Evolutionary conservation across 495 filamentous ascomycete genomes (phyloP), one percentile per base, ranked within the genome.

Genomic region (Talaromyces proteolyticus): DNA sequence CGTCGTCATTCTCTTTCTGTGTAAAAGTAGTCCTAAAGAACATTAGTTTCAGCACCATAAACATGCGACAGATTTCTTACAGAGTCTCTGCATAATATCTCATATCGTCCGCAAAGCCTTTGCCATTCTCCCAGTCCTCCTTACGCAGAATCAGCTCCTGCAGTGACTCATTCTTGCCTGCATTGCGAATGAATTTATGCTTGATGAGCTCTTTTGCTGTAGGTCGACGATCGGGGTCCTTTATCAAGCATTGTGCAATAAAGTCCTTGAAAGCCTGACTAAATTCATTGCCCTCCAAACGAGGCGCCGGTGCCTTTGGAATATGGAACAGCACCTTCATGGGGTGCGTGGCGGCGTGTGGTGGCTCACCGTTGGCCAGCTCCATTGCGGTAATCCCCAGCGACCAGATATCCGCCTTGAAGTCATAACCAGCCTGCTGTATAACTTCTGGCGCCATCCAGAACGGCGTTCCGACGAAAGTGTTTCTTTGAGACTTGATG

Each of bases 371-470:
- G 40, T 89, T 82, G 34, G 89, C 87, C 69, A 98, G 76, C 64
- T 98, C 93, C 53, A 97, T 88, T 17, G 93, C 93, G 0, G 93
- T 96, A 57, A 98, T 96, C 6, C 93, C 93, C 41, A 98, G 69
- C 2, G 91, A 96, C 93, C 93, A 98, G 40, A 98, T 91, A 63
- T 98, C 93, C 18, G 93, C 93, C 69, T 95, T 95, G 72, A 88
- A 95, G 65, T 96, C 91, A 56, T 98, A 97, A 22, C 93, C 93
- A 47, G 87, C 82, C 70, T 97, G 92, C 67, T 96, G 87, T 56
- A 98, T 98, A 16, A 98, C 93, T 63, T 98, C 93, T 6, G 93
- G 93, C 4, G 93, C 93, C 93, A 98, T 98, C 93, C 93, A 98
- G 70, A 95, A 98, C 0, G 93, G 93, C 3, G 93, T 98, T 6